These are phyloP conservation scores for Iberis pinnata DNA, from an alignment of 345 rosid genomes.

Conservation along the genomic window DNA sequence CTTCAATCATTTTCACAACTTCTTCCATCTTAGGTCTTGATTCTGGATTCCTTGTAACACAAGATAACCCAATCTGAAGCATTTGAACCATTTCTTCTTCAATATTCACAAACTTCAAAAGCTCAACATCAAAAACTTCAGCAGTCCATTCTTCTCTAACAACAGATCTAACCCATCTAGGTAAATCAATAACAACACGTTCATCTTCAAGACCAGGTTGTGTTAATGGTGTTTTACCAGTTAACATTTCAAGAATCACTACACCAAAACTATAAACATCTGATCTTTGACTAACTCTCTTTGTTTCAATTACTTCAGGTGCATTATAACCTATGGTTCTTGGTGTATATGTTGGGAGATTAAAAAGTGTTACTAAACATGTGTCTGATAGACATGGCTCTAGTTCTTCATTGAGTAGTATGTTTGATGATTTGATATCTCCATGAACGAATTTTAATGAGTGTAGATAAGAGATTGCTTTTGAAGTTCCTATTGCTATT, in stretches of 20 bases:
- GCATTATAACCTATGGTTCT: constrained; percentile 61
- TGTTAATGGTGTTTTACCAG: constrained; percentile 64
- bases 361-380: constrained; percentile 51
- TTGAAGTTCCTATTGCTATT: constrained; percentile 54
- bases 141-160: constrained; percentile 90
- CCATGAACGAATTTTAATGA: constrained; percentile 53
- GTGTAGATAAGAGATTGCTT: constrained; percentile 59
- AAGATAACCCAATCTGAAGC: constrained; percentile 68
- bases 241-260: constrained; percentile 68
- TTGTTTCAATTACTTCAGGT: constrained; percentile 64
- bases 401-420: constrained; percentile 50
- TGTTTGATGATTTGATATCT: constrained; percentile 67
- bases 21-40: constrained; percentile 60
- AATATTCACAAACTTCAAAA: constrained; percentile 45
- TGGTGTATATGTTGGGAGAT: constrained; percentile 40
- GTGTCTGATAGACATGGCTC: constrained; percentile 62
- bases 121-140: constrained; percentile 80
- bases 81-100: constrained; percentile 89
- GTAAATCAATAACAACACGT: constrained; percentile 50
- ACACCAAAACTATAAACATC: constrained; percentile 88
- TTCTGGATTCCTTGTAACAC: constrained; percentile 55
- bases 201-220: constrained; percentile 48
- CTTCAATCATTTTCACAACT: constrained; percentile 58
- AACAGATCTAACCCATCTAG: constrained; percentile 81
- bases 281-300: constrained; percentile 51